Evolutionary conservation across 1,284 basidiomycete genomes (phyloP), one percentile per base, ranked within the genome.

Genomic region (Trametes sp.): DNA sequence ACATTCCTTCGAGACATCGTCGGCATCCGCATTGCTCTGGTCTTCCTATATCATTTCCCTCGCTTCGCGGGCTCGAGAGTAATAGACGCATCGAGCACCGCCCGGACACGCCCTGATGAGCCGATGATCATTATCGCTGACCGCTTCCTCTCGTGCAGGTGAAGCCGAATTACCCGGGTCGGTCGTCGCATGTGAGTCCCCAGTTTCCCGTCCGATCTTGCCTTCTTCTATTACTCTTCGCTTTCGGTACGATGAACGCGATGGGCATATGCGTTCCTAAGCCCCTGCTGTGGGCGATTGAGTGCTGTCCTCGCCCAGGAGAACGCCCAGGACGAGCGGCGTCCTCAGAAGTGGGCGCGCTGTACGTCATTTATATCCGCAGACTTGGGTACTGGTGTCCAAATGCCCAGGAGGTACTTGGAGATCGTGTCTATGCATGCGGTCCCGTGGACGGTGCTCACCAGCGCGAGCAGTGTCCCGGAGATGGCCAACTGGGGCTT

Each of bases 91-190:
- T 31, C 50, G 44, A 53, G 51, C 52, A 21, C 24, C 41, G 38
- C 38, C 57, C 45, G 50, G 61, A 38, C 45, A 13, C 21, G 31
- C 19, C 31, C 36, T 28, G 31, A 54, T 60, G 26, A 24, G 56
- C 48, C 60, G 60, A 59, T 54, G 62, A 67, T 62, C 57, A 64
- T 61, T 61, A 56, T 31, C 24, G 36, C 60, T 57, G 52, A 56
- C 36, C 55, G 26, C 38, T 31, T 54, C 55, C 35, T 54, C 54
- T 29, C 35, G 45, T 59, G 62, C 67, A 89, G 85, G 85, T 95
- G 63, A 96, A 96, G 78, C 93, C 94, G 38, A 96, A 96, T 75
- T 96, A 96, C 77, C 94, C 93, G 2, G 95, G 95, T n/a, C 84
- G 95, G 63, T 94, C 93, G 4, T 95, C 93, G 41, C 95, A 96